A percentile compares a stretch with the other conserved stretches of the same genome.
Evolutionary conservation across 148 eudicot genomes (phyloP).

Genomic region (Limonium bicolor): DNA sequence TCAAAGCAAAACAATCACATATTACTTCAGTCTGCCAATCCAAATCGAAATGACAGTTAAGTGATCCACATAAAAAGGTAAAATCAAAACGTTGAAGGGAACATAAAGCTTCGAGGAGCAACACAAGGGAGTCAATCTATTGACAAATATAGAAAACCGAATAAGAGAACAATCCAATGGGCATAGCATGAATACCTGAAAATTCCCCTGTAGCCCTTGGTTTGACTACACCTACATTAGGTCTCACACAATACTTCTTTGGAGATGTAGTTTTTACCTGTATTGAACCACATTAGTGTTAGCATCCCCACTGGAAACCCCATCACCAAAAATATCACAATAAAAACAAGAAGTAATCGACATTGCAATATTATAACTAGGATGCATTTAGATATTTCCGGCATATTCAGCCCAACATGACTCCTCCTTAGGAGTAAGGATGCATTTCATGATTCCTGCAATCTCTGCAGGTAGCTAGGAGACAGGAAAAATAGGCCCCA

Average conservation of each 20-base stretch:
- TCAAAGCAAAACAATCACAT: too few relatives aligned
- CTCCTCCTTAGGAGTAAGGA: background rate
- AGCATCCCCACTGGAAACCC: too few relatives aligned
- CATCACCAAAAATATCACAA: constrained; percentile 3
- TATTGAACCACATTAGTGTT: too few relatives aligned
- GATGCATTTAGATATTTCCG: background rate
- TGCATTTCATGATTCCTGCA: too few relatives aligned
- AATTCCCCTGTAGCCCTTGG: background rate
- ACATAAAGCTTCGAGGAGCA: background rate
- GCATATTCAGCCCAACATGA: background rate
- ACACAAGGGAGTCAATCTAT: too few relatives aligned
- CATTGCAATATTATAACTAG: background rate
- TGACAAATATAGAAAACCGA: too few relatives aligned
- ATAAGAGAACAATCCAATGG: too few relatives aligned
- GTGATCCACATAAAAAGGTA: background rate
- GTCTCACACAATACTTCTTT: background rate
- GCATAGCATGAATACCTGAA: background rate
- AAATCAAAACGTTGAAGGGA: background rate
- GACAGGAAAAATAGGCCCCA: too few relatives aligned
- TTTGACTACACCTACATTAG: background rate
- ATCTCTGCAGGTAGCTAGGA: too few relatives aligned
- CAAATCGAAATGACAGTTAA: background rate
- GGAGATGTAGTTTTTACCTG: constrained; percentile 1
- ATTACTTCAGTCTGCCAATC: too few relatives aligned
- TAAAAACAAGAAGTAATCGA: background rate